Base-by-base conservation (phyloP, 352 stramenopile genomes). In the Pythium coloratum region DNA sequence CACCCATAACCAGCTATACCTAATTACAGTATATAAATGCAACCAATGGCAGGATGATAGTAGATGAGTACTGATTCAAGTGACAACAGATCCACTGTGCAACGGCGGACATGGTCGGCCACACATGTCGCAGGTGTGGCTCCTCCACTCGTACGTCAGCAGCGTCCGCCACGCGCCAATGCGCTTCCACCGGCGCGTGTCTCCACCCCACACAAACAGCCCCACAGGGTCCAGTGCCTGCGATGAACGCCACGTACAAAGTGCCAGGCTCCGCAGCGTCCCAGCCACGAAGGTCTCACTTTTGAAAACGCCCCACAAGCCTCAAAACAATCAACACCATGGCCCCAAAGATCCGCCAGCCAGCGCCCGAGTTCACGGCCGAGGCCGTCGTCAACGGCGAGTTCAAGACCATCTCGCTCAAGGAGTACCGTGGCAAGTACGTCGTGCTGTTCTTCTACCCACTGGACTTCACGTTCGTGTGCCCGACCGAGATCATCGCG, bases 361-460 rank as follows among this genome's bases (percentile, higher is more conserved):
- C 70, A 24, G 76, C 76, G 14, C 76, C 76, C 14, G 61, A 57
- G 28, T 84, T 82, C 67, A 80, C 70, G 61, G 72, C 72, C 49
- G 58, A 67, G 13, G 78, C 78, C 44, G 70, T 87, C 36, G 63
- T 87, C 51, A 66, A 85, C 55, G 76, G 75, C 57, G 75, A 81
- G 49, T 88, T 89, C 62, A 75, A 82, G 71, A 71, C 74, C 18
- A 44, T 90, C 33, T 78, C 56, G 36, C 67, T 90, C 8, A 50
- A 55, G 30, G 77, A 91, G 42, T 91, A 86, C 64, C 54, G 66
- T 24, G 81, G 81, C 57, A 87, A 92, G 62, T 92, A 87, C 62
- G 72, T 91, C 28, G 82, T 91, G 32, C 73, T 92, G 50, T 89
- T 92, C 78, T 92, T 89, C 67, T 92, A 87, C 69, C 84, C 84